A percentile compares a stretch with the other conserved stretches of the same genome.
Conservation (phyloP, 352 stramenopile species). For the Pythium brachiatum region DNA sequence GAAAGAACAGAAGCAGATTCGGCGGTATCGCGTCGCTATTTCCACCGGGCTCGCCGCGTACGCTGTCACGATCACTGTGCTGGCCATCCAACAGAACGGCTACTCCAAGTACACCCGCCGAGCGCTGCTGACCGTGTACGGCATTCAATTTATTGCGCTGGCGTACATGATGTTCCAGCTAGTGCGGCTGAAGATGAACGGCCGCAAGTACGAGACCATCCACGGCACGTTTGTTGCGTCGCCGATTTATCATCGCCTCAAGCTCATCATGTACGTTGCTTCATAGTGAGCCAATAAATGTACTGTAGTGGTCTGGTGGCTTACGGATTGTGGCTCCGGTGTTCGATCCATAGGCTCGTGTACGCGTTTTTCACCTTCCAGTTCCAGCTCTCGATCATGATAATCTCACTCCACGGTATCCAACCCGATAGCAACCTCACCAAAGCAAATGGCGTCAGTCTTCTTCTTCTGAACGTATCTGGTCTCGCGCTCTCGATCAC, state of each 20-base stretch:
- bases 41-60: slow-evolving; percentile 28
- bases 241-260: slow-evolving; percentile 66
- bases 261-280: slow-evolving; percentile 54
- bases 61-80: slow-evolving; percentile 1
- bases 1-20: no score
- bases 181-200: slow-evolving; percentile 40
- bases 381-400: slow-evolving; percentile 33
- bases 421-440: not conserved
- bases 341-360: slow-evolving; percentile 37
- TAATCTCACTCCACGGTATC: not conserved
- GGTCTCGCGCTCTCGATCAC: slow-evolving; percentile 17
- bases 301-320: no score
- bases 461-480: no score
- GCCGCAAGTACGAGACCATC: slow-evolving; percentile 62
- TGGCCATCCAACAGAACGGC: no score
- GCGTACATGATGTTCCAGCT: slow-evolving; percentile 52
- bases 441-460: no score
- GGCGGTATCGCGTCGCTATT: slow-evolving; percentile 26
- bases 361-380: slow-evolving; percentile 61
- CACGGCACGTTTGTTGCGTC: slow-evolving; percentile 63
- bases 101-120: no score
- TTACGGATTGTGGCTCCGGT: not conserved
- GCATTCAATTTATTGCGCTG: slow-evolving; percentile 45
- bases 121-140: slow-evolving; percentile 46
- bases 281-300: no score